Conservation (phyloP, 768 basidiomycete species). For the Trametes elegans region DNA sequence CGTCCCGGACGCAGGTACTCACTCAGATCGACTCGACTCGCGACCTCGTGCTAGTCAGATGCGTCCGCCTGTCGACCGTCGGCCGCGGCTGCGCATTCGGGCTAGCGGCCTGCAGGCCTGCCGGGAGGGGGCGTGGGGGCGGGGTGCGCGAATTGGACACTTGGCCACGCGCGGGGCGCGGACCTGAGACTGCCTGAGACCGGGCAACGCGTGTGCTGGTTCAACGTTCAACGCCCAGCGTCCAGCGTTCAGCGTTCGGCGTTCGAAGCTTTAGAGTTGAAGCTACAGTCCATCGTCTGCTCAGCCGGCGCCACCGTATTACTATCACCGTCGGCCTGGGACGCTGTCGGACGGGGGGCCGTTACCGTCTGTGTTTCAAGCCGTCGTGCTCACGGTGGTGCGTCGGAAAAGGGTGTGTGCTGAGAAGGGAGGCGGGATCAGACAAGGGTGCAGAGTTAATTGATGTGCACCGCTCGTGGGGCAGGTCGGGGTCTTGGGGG, state of each 20-base stretch:
- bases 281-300: too few relatives aligned
- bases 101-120: too few relatives aligned
- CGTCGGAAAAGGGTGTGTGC: not conserved
- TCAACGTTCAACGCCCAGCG: too few relatives aligned
- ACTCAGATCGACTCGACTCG: not conserved
- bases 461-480: conserved; percentile 1
- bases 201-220: not conserved
- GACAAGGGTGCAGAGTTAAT: not conserved
- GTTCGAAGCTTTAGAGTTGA: too few relatives aligned
- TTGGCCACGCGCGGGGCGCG: not conserved
- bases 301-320: too few relatives aligned
- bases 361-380: too few relatives aligned
- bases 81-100: too few relatives aligned
- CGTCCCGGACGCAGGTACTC: not conserved
- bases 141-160: not conserved
- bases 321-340: too few relatives aligned
- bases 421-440: not conserved
- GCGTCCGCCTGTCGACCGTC: too few relatives aligned
- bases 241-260: too few relatives aligned
- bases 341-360: too few relatives aligned
- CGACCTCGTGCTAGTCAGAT: conserved; percentile 6
- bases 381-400: too few relatives aligned
- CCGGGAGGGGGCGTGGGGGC: not conserved
- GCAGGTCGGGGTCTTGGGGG: not conserved
- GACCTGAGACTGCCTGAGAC: not conserved